Base-by-base conservation (phyloP, 345 rosid genomes). In the Bretschneidera sinensis region DNA sequence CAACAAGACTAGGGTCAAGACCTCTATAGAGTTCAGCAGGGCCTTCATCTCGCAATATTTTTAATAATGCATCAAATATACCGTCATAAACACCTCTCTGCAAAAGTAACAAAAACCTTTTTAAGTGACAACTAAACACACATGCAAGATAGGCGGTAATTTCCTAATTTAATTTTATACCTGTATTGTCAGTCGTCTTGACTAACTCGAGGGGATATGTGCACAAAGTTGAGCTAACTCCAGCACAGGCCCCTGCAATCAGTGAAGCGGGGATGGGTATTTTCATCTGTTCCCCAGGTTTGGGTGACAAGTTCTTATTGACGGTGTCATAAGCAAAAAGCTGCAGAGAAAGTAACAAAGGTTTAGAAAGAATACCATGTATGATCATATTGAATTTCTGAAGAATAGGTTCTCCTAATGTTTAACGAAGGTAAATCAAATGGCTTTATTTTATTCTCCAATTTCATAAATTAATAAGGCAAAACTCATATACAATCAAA, bases 161-260 rank as follows among this genome's bases (percentile, higher is more conserved):
- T n/a, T n/a, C n/a, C n/a, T n/a, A n/a, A n/a, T n/a, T n/a, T n/a
- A n/a, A n/a, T n/a, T n/a, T n/a, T n/a, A n/a, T 48, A 89, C 98
- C 98, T 89, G 90, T 59, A 92, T 87, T 0, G 98, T 92, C 55
- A 92, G 71, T 33, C 98, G 91, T 92, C 78, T 92, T 92, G 66
- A 92, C 77, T 60, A 92, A 74, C 64, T 92, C 97, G 0, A 92
- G 96, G 23, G 98, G 98, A 69, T 92, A 92, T 0, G 92, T 92
- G 79, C 82, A 87, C 65, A 92, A 70, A 9, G 98, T 89, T 18
- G 94, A 91, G 78, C 90, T 87, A 64, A 92, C 97, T 66, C 98
- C 98, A 66, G 98, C 98, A 84, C 96, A 89, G 6, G 97, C 98
- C 51, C 98, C 98, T 0, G 98, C 98, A n/a, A 92, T 63, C 57